Base-by-base conservation (phyloP, 345 rosid genomes). In the Nephelium lappaceum region DNA sequence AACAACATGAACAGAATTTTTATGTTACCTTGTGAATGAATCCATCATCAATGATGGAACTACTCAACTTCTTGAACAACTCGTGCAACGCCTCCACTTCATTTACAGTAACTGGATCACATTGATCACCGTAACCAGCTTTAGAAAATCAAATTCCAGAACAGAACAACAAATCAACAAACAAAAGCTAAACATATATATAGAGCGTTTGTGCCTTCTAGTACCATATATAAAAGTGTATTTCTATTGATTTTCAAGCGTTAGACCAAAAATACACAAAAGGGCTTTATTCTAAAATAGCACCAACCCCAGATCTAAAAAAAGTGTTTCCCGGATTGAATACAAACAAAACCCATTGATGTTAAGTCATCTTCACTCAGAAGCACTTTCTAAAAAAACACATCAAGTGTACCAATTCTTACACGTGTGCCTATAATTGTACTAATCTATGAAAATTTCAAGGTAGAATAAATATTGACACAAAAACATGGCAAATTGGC, bases 41-140 rank as follows among this genome's bases (percentile, higher is more conserved):
- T n/a, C 91, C 94, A 67, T 90, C 94, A 61, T 88, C 92, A 79
- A 84, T 83, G 71, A 90, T 85, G 0, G 94, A 89, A 24, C 91
- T 74, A 57, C 92, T 86, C 53, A 90, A 81, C 85, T 86, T 86
- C 89, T 87, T 88, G 81, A 80, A 90, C 42, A 90, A 82, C 68
- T 88, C 92, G 65, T 83, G 85, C 74, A 90, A 77, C 10, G 94
- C 94, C 77, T 90, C 92, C 60, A 88, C 85, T 81, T 90, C 92
- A 78, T 90, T 90, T 27, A 88, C 87, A 75, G 83, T 84, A 76
- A 90, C 92, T 90, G 92, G 86, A 73, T 21, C 69, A n/a, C 69
- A 36, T 64, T n/a, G 36, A 31, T 64, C 36, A 18, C 23, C 45
- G 43, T 1, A 57, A 73, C 61, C 57, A 49, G 5, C 21, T 14